Conservation (phyloP, 306 rosid genomes). For the Nissolia schottii region DNA sequence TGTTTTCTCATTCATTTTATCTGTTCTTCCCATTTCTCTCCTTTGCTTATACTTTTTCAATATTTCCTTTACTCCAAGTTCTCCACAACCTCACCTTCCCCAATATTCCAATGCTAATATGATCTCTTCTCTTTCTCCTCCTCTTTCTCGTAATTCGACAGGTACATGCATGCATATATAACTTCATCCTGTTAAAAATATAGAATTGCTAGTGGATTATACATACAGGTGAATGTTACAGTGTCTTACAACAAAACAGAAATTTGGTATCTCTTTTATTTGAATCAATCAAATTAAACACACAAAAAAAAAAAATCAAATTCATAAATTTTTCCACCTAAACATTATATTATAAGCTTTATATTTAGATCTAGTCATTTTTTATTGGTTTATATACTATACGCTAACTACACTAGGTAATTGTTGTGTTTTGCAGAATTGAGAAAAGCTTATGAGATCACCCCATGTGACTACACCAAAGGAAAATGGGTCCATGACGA, state of each 20-base stretch:
- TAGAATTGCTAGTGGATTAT: not conserved
- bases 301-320: too few relatives aligned
- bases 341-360: too few relatives aligned
- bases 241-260: not conserved
- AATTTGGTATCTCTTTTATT: not conserved
- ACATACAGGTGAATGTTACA: too few relatives aligned
- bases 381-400: not conserved
- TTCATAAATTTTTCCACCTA: too few relatives aligned
- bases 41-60: conserved; percentile 41
- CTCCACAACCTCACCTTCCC: conserved; percentile 19
- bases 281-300: too few relatives aligned
- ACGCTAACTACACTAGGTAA: not conserved
- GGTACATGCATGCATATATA: conserved; percentile 19
- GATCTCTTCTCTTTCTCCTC: not conserved
- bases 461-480: conserved; percentile 52
- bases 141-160: not conserved
- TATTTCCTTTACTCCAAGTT: conserved; percentile 18
- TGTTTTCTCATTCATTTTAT: conserved; percentile 33
- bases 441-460: conserved; percentile 7
- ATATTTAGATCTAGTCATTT: too few relatives aligned
- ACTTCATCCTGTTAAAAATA: not conserved
- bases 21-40: conserved; percentile 34
- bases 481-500: conserved; percentile 62
- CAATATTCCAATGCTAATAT: not conserved
- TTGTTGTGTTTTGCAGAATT: conserved; percentile 30